Evolutionary conservation across 768 basidiomycete genomes (phyloP).

Genomic region (Hypholoma sublateritium): DNA sequence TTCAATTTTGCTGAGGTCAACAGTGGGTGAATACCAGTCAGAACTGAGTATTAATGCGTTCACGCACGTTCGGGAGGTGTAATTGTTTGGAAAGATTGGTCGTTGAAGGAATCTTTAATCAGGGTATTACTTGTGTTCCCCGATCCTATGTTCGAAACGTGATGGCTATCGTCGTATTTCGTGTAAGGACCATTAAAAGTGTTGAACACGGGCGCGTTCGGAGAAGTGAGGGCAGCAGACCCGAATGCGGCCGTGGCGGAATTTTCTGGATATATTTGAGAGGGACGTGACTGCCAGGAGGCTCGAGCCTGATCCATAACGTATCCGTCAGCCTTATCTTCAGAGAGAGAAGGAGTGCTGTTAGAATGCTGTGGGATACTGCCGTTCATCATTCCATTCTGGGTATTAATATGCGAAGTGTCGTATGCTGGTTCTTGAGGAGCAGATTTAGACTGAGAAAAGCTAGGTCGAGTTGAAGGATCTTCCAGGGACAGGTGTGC

Average conservation of each 20-base stretch:
- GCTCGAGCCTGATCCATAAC: background rate
- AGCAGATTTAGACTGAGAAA: background rate
- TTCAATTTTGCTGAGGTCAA: too few relatives aligned
- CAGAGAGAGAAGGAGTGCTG: too few relatives aligned
- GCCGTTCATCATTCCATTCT: background rate
- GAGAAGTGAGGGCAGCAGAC: background rate
- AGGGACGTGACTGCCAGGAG: background rate
- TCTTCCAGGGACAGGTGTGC: too few relatives aligned
- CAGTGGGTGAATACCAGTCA: too few relatives aligned
- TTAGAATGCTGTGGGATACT: too few relatives aligned
- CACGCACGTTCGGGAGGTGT: background rate
- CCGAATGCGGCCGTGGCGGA: background rate
- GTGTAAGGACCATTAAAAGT: constrained; percentile 3
- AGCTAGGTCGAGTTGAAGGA: background rate
- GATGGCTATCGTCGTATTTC: constrained; percentile 5
- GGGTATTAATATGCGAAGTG: background rate
- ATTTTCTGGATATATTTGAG: background rate
- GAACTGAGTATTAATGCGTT: too few relatives aligned
- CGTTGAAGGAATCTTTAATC: constrained; percentile 20
- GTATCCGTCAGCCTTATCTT: background rate
- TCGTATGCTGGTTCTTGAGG: background rate
- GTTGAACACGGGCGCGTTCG: background rate
- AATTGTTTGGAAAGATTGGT: constrained; percentile 9
- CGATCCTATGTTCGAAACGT: constrained; percentile 13
- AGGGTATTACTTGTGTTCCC: constrained; percentile 11